Base-by-base conservation (phyloP, 2,329 filamentous ascomycete species). In the Colletotrichum ledebouriae region DNA sequence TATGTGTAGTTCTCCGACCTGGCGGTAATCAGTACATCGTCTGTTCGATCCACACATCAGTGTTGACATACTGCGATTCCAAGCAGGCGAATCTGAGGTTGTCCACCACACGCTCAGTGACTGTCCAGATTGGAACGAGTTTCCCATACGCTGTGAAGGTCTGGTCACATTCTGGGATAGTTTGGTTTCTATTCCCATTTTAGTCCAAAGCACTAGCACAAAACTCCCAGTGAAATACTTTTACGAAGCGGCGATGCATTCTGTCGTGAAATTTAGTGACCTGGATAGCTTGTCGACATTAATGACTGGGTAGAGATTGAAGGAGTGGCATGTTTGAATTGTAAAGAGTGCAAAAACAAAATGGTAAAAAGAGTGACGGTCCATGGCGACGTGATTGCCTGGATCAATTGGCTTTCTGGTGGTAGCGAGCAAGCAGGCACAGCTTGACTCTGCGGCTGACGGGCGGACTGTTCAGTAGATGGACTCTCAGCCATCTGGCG, bases 81-180 rank as follows among this genome's bases (percentile, higher is more conserved):
- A 53, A 53, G 25, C 50, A 53, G 29, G 33, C 13, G 17, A 34
- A 29, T 17, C 25, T 53, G 6, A 53, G 50, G n/a, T 53, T 53
- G 22, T 53, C 50, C 50, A 53, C 50, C 50, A 53, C 15, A 17
- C 25, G 50, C 34, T 53, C 29, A n/a, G 39, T 41, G 39, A 41
- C 39, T n/a, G 39, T 53, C 29, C 15, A 53, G 29, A 34, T 53
- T 53, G 25, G 33, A 9, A 41, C 39, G 15, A 41, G 39, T 41
- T 53, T 34, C n/a, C 33, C 50, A 34, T 53, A n/a, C n/a, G 50
- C 29, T 15, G 50, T 53, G 39, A 53, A 53, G 10, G 50, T 53
- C 50, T 53, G 50, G 29, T 53, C 50, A 12, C 50, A 53, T 53
- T 53, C 50, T 37, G 50, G 15, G 12, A 53, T 53, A 53, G 50